Base-by-base conservation (phyloP, 129 eudicot species). In the Mikania micrantha region DNA sequence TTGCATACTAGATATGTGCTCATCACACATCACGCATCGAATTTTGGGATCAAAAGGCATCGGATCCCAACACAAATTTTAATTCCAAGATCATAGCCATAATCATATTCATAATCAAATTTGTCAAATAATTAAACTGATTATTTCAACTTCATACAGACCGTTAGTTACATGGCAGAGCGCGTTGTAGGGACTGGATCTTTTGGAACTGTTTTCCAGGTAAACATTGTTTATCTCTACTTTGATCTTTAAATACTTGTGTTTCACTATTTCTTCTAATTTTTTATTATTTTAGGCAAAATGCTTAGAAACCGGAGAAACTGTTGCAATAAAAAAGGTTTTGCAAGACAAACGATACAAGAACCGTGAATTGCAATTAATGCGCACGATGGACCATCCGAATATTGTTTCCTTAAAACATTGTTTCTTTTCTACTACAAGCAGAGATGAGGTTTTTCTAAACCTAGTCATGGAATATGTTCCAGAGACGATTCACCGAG, bases 131-230 rank as follows among this genome's bases (percentile, higher is more conserved):
- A 28, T 9, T 70, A 9, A 36, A 17, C 34, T 28, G 31, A 27
- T 50, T 52, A 36, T 48, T 57, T 66, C 24, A 39, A 53, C 64
- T 78, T 87, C 6, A 12, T 77, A 69, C 85, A 93, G 99, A 89
- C 96, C 1, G 84, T 93, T 49, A 89, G 90, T 74, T 93, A 93
- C 85, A 89, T 93, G 99, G 95, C 96, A 16, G 99, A 93, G 76
- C 85, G 96, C 40, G 77, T 93, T 9, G 99, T 89, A 12, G 99
- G 99, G 60, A 86, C 84, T n/a, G 96, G 99, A 74, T 93, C 99
- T 31, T 93, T 93, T 75, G 99, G 99, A 70, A 73, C 88, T 15
- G 96, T 93, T 40, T 93, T 88, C 60, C 96, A 93, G 99, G 99
- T 86, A 72, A 39, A 15, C 39, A 19, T 32, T 57, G 17, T 62